Conservation (phyloP, 805 yeast genomes). For the Candida rishiriensis region DNA sequence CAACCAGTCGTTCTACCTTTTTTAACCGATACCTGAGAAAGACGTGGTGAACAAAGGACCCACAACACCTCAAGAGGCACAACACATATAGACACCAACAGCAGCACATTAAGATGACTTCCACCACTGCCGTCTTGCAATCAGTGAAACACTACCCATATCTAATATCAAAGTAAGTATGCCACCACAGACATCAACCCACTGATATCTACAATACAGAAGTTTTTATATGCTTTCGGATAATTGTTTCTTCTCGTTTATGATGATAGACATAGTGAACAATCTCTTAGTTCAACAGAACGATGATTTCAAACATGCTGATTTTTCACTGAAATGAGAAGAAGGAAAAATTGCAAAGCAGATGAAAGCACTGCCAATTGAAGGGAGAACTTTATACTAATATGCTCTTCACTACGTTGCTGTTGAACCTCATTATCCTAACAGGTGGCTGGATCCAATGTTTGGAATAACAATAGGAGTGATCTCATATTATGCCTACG, state of each 20-base stretch:
- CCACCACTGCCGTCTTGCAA: conserved; percentile 12
- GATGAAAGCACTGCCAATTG: no score
- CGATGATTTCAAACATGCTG: conserved; percentile 10
- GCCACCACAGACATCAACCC: neutral
- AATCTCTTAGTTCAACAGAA: conserved; percentile 10
- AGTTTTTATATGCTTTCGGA: neutral
- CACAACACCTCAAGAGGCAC: no score
- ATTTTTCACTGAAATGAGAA: conserved; percentile 10
- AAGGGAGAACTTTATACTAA: neutral
- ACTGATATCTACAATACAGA: no score
- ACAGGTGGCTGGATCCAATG: conserved; percentile 56
- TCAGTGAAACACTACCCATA: conserved; percentile 33
- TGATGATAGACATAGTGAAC: conserved; percentile 17
- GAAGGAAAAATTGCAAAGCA: neutral
- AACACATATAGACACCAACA: neutral
- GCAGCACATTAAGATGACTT: conserved; percentile 25
- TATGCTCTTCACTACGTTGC: neutral
- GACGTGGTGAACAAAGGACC: no score
- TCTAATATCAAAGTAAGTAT: conserved; percentile 38
- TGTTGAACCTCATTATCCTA: conserved; percentile 3
- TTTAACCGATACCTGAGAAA: no score
- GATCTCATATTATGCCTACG: conserved; percentile 60
- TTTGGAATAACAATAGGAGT: conserved; percentile 61
- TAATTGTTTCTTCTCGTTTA: neutral
- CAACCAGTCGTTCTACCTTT: no score